Conservation (phyloP, 2,329 filamentous ascomycete genomes). For the Malbranchea cinnamomea region DNA sequence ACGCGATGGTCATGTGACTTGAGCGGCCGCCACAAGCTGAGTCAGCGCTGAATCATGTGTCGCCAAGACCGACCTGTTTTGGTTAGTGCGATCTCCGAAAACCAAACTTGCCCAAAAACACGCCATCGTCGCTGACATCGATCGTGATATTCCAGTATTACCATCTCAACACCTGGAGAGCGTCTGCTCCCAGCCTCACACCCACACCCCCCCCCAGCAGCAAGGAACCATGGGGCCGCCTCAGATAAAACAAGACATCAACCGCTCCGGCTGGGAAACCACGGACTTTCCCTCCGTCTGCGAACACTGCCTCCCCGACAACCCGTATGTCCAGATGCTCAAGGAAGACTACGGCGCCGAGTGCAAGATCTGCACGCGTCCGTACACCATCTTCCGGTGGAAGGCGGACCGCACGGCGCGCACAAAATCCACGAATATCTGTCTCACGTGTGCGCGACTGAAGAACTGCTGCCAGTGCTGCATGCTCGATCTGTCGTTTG, state of each 20-base stretch:
- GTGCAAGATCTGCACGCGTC: constrained; percentile 79
- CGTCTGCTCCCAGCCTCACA: too few relatives aligned
- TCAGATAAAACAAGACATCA: constrained; percentile 91
- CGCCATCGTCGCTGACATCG: too few relatives aligned
- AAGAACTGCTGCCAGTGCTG: constrained; percentile 99
- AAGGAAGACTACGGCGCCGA: constrained; percentile 91
- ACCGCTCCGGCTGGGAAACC: constrained; percentile 90
- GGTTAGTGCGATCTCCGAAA: too few relatives aligned
- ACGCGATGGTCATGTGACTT: too few relatives aligned
- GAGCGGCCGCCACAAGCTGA: too few relatives aligned
- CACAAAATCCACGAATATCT: constrained; percentile 89
- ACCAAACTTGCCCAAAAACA: too few relatives aligned
- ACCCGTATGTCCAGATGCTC: constrained; percentile 96
- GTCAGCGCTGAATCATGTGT: too few relatives aligned
- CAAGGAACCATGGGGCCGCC: constrained; percentile 58
- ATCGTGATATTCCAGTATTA: too few relatives aligned
- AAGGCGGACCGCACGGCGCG: constrained; percentile 80
- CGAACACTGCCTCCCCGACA: constrained; percentile 88
- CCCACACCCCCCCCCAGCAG: too few relatives aligned
- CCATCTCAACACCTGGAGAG: too few relatives aligned
- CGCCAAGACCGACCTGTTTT: too few relatives aligned
- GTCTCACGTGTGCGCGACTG: constrained; percentile 85
- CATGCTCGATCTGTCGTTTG: constrained; percentile 95
- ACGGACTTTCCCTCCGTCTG: constrained; percentile 38
- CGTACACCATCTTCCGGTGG: constrained; percentile 93